Percentiles rank a stretch among this genome's conserved stretches.
Conservation (phyloP, 768 basidiomycete genomes). For the Phaffia tasmanica region DNA sequence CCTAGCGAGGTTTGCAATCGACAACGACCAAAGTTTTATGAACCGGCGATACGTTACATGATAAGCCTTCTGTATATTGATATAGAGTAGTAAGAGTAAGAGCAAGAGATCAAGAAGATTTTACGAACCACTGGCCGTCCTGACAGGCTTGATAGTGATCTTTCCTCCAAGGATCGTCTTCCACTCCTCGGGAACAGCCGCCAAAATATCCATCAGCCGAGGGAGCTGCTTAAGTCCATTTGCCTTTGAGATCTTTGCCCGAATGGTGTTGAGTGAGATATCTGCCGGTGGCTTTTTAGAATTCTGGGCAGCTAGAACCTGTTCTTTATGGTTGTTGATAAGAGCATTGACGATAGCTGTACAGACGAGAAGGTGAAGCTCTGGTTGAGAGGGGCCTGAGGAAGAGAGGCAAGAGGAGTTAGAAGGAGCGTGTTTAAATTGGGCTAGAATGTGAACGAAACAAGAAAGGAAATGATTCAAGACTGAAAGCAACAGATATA, state of each 20-base stretch:
- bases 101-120: too few relatives aligned
- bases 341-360: slow-evolving; percentile 90
- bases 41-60: background rate
- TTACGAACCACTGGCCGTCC: slow-evolving; percentile 81
- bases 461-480: too few relatives aligned
- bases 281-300: slow-evolving; percentile 42
- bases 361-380: slow-evolving; percentile 76
- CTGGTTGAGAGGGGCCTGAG: slow-evolving; percentile 51
- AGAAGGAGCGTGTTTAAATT: too few relatives aligned
- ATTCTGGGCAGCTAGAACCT: slow-evolving; percentile 48
- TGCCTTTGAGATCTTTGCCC: slow-evolving; percentile 81
- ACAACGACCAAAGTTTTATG: background rate
- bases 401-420: background rate
- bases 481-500: too few relatives aligned
- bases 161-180: slow-evolving; percentile 82
- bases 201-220: slow-evolving; percentile 90
- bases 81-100: background rate
- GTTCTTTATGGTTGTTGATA: slow-evolving; percentile 44
- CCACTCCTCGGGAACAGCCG: slow-evolving; percentile 94
- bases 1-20: background rate
- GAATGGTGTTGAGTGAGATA: slow-evolving; percentile 77
- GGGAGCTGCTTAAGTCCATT: slow-evolving; percentile 76
- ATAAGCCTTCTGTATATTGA: background rate
- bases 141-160: slow-evolving; percentile 81
- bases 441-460: too few relatives aligned